Base-by-base conservation (phyloP, 75 land plant species). In the Chamaecyparis obtusa region DNA sequence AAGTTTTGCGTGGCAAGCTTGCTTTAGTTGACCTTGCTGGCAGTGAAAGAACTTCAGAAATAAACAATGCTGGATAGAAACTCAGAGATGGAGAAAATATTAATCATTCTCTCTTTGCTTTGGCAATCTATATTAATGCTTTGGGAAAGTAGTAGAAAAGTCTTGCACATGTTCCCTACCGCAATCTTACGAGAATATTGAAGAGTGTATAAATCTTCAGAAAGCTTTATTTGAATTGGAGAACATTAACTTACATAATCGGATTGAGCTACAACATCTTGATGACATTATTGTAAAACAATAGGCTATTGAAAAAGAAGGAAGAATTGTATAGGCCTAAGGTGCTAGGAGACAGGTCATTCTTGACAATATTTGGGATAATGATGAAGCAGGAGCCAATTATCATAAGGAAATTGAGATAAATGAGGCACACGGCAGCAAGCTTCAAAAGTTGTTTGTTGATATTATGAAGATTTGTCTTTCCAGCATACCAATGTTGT, bases 141-240 rank as follows among this genome's bases (percentile, higher is more conserved):
- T 41, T 41, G n/a, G n/a, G n/a, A n/a, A n/a, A n/a, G n/a, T n/a
- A n/a, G n/a, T n/a, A n/a, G n/a, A n/a, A n/a, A n/a, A n/a, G n/a
- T n/a, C n/a, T n/a, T n/a, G n/a, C n/a, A n/a, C n/a, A n/a, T n/a
- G n/a, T n/a, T n/a, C n/a, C n/a, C n/a, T n/a, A n/a, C n/a, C n/a
- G n/a, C n/a, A n/a, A n/a, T n/a, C n/a, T n/a, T n/a, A 92, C 89
- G 99, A 97, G 90, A 97, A 97, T 89, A 98, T 96, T 79, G 98
- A 97, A 88, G 97, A 96, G 75, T 91, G 99, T 44, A 95, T 97
- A 87, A 97, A 97, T 84, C 90, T 97, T 49, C 99, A 97, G 85
- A 97, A 97, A 87, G 99, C 99, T 36, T 64, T 97, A 36, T 96
- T 94, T 96, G 99, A 97, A 79, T 92, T 97, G 54, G 99, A 97